Evolutionary conservation across 2,329 filamentous ascomycete genomes (phyloP), one percentile per base, ranked within the genome.

Genomic region (Sporothrix variecibatus): DNA sequence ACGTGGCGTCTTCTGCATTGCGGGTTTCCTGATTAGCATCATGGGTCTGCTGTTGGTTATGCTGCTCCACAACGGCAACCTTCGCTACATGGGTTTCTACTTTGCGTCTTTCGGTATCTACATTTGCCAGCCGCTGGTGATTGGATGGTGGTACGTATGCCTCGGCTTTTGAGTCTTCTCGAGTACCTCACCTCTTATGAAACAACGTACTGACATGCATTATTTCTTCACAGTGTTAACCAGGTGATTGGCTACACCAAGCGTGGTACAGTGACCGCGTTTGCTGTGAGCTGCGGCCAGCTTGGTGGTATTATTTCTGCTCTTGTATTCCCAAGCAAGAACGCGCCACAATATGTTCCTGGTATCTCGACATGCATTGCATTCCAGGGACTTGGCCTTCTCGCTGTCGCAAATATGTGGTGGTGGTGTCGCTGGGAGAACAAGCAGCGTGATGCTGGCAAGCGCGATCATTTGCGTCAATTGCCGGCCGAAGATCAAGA

Each of bases 201-300:
- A 20, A 20, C 46, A 12, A 58, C 1, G 8, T 20, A 38, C 58
- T 38, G 23, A 38, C 31, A 56, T 23, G 15, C 31, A 15, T 26
- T 40, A 8, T n/a, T n/a, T 46, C 62, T 46, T 2, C 20, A 23
- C 62, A 67, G 62, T 46, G 62, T 67, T n/a, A 67, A 67, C 62
- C 62, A 67, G 62, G 62, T 67, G 7, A 67, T 67, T 11, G 62
- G 62, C n/a, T 67, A 67, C 40, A 67, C 62, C 38, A 67, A 67
- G 62, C 62, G 62, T 38, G 62, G 62, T 11, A 67, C 62, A 2
- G 62, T 67, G n/a, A 67, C 62, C 4, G 62, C 62, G 8, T 67
- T 67, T 28, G 62, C 62, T 11, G 62, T 67, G 34, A 67, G 62
- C 62, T 67, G 62, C 38, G 62, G 62, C 38, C 62, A 67, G 62